Percentiles rank a stretch among this genome's conserved stretches.
Evolutionary conservation across 2,329 filamentous ascomycete genomes (phyloP).

Genomic region (Colletotrichum neosansevieriae): DNA sequence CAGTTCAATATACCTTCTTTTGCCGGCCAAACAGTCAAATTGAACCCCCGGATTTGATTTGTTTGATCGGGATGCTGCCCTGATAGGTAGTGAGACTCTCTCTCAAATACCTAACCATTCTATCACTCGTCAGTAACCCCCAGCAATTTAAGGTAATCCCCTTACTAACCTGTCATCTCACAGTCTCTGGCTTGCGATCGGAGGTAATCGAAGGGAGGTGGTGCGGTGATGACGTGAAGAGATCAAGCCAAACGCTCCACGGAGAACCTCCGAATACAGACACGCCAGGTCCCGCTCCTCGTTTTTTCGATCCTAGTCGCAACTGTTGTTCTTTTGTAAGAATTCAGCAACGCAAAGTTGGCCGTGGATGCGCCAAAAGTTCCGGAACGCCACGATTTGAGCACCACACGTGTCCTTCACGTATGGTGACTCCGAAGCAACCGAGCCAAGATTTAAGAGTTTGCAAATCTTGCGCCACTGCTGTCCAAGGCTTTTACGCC

Average conservation of each 20-base stretch:
- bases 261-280: background rate
- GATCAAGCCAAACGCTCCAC: background rate
- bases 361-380: slow-evolving; percentile 13
- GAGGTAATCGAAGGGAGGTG: too few relatives aligned
- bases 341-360: background rate
- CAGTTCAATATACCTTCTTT: too few relatives aligned
- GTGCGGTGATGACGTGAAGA: too few relatives aligned
- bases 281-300: slow-evolving; percentile 13
- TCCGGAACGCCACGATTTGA: background rate
- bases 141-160: too few relatives aligned
- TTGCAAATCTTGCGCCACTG: slow-evolving; percentile 20
- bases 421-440: background rate
- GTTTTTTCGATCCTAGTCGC: background rate
- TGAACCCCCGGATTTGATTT: too few relatives aligned
- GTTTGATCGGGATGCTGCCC: background rate
- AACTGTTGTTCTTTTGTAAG: background rate
- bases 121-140: too few relatives aligned
- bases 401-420: background rate
- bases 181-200: too few relatives aligned
- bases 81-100: too few relatives aligned
- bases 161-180: too few relatives aligned
- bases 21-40: too few relatives aligned
- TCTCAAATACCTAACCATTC: too few relatives aligned
- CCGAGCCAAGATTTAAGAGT: background rate
- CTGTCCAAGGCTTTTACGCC: background rate